Evolutionary conservation across 2,329 filamentous ascomycete species (phyloP).

Genomic region (Acrodontium crateriforme): DNA sequence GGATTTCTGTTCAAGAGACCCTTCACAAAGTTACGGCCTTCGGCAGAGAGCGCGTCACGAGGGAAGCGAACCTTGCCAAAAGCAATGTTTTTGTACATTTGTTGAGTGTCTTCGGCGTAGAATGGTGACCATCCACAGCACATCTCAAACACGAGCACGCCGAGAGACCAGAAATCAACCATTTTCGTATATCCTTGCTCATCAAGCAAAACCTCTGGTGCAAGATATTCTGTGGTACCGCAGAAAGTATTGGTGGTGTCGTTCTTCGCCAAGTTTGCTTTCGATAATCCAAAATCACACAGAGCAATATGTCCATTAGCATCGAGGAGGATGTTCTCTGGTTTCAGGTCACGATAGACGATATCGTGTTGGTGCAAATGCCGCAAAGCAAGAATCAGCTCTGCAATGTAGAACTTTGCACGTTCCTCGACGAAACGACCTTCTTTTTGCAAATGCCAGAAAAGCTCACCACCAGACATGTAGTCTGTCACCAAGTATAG

Average conservation of each 20-base stretch:
- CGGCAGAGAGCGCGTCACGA: conserved; percentile 80
- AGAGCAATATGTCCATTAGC: conserved; percentile 96
- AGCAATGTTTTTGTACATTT: conserved; percentile 99
- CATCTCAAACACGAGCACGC: conserved; percentile 97
- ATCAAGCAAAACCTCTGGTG: conserved; percentile 86
- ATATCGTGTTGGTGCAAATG: conserved; percentile 96
- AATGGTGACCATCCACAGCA: conserved; percentile 99
- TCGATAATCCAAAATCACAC: conserved; percentile 94
- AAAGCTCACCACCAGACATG: conserved; percentile 96
- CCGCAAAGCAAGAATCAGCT: conserved; percentile 86
- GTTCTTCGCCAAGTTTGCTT: conserved; percentile 92
- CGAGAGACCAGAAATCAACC: conserved; percentile 99
- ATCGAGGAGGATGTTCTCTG: conserved; percentile 92
- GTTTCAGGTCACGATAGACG: conserved; percentile 93
- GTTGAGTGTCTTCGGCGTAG: conserved; percentile 96
- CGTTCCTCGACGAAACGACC: conserved; percentile 87
- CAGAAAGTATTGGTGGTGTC: conserved; percentile 99
- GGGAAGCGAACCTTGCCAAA: conserved; percentile 98
- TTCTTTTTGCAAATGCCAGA: conserved; percentile 97
- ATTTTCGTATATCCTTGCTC: conserved; percentile 98
- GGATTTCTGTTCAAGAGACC: conserved; percentile 93
- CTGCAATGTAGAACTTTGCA: conserved; percentile 97
- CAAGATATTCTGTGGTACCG: conserved; percentile 93
- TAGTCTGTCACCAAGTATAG: conserved; percentile 98
- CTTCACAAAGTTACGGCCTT: conserved; percentile 96